A percentile compares a stretch with the other conserved stretches of the same genome.
Evolutionary conservation across 2,329 filamentous ascomycete species (phyloP).

Genomic region (Clathrospora elynae): DNA sequence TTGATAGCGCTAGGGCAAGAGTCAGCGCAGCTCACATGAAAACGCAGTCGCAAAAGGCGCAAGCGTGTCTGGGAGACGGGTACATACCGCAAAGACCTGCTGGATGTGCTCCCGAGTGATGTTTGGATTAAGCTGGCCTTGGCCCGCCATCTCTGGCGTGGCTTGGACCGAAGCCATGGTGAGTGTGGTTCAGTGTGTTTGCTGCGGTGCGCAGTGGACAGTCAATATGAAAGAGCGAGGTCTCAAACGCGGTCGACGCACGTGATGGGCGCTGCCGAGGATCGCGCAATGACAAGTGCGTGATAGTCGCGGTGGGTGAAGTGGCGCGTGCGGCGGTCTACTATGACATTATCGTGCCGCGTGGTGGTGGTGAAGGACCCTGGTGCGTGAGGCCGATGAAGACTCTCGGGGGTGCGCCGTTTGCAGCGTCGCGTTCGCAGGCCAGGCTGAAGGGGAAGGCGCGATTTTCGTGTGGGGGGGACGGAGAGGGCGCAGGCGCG

Average conservation of each 20-base stretch:
- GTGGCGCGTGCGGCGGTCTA: conserved; percentile 30
- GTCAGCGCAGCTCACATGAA: conserved; percentile 44
- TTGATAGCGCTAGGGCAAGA: conserved; percentile 73
- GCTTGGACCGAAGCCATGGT: conserved; percentile 81
- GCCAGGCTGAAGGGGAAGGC: conserved; percentile 33
- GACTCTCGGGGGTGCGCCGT: conserved; percentile 35
- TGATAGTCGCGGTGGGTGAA: conserved; percentile 30
- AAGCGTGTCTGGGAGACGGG: conserved; percentile 2
- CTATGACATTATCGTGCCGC: conserved; percentile 46
- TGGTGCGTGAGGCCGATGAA: conserved; percentile 42
- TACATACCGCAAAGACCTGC: conserved; percentile 69
- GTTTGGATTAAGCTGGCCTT: conserved; percentile 65
- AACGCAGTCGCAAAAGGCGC: conserved; percentile 11
- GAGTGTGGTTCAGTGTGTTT: conserved; percentile 19
- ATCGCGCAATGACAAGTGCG: conserved; percentile 32
- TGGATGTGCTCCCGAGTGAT: conserved; percentile 79
- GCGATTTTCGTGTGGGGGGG: conserved; percentile 37
- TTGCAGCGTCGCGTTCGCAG: conserved; percentile 39
- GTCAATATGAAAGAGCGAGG: conserved; percentile 15
- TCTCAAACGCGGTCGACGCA: conserved; percentile 28
- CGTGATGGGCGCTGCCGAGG: conserved; percentile 18
- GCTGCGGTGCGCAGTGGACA: conserved; percentile 22
- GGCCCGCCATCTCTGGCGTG: conserved; percentile 69
- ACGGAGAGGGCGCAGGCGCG: conserved; percentile 35
- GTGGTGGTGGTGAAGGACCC: conserved; percentile 35